Evolutionary conservation across 257 asterid species (phyloP), one percentile per base, ranked within the genome.

Genomic region (Capsicum pubescens): DNA sequence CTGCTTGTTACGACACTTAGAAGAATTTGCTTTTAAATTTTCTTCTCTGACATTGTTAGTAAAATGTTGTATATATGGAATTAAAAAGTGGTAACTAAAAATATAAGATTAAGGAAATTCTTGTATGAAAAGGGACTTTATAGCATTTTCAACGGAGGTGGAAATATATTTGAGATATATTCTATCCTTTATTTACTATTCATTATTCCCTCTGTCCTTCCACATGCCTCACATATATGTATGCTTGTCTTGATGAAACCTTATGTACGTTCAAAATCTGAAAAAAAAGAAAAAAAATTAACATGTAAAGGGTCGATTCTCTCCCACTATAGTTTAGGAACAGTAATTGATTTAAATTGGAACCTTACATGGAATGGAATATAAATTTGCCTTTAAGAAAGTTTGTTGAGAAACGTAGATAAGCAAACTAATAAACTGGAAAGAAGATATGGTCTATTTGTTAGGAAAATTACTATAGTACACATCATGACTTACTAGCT

Each of bases 371-470:
- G 72, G 44, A 42, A 42, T 26, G 32, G 1, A 48, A n/a, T 67
- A 67, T 67, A 35, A 35, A 66, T 71, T n/a, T 71, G 79, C 36
- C 54, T 10, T 44, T 72, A 3, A 0, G 3, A 69, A 35, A 67
- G 74, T 67, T 67, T 67, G 50, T 67, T 35, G 50, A 67, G 74
- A 67, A 67, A 70, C 32, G 35, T 17, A 72, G 10, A 48, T 46
- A 44, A n/a, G 79, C 57, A 71, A 11, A 64, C 39, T 9, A 63
- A 63, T 36, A 61, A 61, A 61, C 54, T 44, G n/a, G 35, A 12
- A 36, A 68, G 3, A 36, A 39, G 9, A 68, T 36, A 70, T 70
- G 78, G 35, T 61, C 4, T 21, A 21, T 69, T 70, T 71, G 39
- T 72, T 48, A 59, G 60, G 26, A 81, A 58, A 61, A 42, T 17